These are phyloP conservation scores for Diaporthe australafricana DNA, from an alignment of 2,329 filamentous ascomycete species.

Conservation along the genomic window DNA sequence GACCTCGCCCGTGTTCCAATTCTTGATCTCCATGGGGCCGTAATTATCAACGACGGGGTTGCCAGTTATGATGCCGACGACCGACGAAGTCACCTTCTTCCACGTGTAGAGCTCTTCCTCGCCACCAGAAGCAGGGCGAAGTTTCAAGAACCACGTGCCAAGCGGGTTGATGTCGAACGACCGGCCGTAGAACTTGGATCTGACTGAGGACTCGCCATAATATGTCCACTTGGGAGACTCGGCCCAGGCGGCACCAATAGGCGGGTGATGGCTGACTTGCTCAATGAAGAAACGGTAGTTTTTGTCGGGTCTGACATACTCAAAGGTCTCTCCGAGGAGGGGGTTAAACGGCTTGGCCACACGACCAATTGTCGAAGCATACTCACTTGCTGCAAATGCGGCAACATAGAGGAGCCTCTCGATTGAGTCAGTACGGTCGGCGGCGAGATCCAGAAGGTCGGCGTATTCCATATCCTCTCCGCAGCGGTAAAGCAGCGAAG, in stretches of 20 bases:
- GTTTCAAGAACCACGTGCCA: constrained; percentile 94
- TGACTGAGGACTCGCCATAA: constrained; percentile 94
- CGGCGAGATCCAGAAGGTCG: constrained; percentile 89
- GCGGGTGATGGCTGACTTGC: constrained; percentile 97
- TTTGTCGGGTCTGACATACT: constrained; percentile 95
- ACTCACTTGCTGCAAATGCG: constrained; percentile 95
- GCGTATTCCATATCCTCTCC: constrained; percentile 99
- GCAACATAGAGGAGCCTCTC: constrained; percentile 95
- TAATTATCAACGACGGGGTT: constrained; percentile 98
- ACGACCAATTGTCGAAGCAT: constrained; percentile 95
- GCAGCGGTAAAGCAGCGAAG: constrained; percentile 92
- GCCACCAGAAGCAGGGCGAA: constrained; percentile 80
- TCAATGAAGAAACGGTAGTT: constrained; percentile 99
- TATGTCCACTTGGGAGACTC: constrained; percentile 97
- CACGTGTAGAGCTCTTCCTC: constrained; percentile 94
- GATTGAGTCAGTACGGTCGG: constrained; percentile 85
- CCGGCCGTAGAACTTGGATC: constrained; percentile 97
- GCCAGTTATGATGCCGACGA: constrained; percentile 98
- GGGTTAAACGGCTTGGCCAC: constrained; percentile 99
- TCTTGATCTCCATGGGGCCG: constrained; percentile 96
- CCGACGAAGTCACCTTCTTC: constrained; percentile 98
- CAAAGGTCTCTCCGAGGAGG: constrained; percentile 94
- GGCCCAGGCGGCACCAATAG: constrained; percentile 91
- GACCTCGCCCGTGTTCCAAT: constrained; percentile 95
- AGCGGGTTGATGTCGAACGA: constrained; percentile 97